Base-by-base conservation (phyloP, 176 grass and related monocot species). In the Zizania latifolia region DNA sequence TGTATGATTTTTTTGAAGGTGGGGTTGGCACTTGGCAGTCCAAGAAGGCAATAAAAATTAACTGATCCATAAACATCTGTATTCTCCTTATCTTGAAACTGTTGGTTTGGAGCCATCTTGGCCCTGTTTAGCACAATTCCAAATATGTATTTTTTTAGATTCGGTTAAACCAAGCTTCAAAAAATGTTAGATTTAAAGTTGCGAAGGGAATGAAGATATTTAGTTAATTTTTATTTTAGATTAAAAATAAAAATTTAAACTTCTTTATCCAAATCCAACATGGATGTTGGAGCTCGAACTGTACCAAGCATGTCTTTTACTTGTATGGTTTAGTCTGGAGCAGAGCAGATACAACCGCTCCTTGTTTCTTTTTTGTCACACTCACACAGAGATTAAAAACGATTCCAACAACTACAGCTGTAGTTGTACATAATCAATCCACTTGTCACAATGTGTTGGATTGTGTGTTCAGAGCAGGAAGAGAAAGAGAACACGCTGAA, bases 291-390 rank as follows among this genome's bases (percentile, higher is more conserved):
- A n/a, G n/a, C n/a, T n/a, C n/a, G n/a, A n/a, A n/a, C n/a, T n/a
- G n/a, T n/a, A n/a, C n/a, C n/a, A n/a, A n/a, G n/a, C n/a, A n/a
- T n/a, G n/a, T n/a, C n/a, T n/a, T 64, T n/a, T 26, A 22, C 48
- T 3, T 64, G 41, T 24, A 33, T 12, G 30, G 46, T 53, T 34
- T 26, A 22, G 8, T 15, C 37, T 33, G 56, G 28, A n/a, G 24
- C 3, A 32, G 62, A 78, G 62, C 48, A 78, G 76, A 40, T 66
- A 37, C 46, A 57, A 22, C 73, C 17, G 5, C 21, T 62, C 57
- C 5, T 59, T 76, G n/a, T 36, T 65, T 38, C 10, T 34, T 6
- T 23, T 41, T 28, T 8, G 36, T 43, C 22, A 6, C 22, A 15
- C 22, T 16, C 2, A 43, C n/a, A n/a, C n/a, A n/a, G n/a, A n/a